Base-by-base conservation (phyloP, 2,329 filamentous ascomycete genomes). In the Raffaelea albimanens region DNA sequence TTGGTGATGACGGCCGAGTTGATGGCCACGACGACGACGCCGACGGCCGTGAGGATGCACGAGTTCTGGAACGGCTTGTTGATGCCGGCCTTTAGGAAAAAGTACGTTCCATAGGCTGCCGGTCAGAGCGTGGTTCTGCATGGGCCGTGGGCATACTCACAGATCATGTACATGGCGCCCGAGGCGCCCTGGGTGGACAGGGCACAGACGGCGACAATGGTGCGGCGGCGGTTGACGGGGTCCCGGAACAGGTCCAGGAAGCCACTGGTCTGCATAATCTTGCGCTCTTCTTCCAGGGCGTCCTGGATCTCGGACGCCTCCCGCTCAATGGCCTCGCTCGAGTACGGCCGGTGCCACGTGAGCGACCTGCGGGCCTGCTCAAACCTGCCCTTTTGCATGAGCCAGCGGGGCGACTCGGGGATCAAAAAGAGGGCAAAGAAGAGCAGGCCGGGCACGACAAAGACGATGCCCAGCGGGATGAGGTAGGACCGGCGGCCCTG, bases 1-100 rank as follows among this genome's bases (percentile, higher is more conserved):
- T 65, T 67, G 2, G 74, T 74, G 47, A 78, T 71, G 50, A 78
- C 66, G 42, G 68, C 58, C 45, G 66, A 72, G 58, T 79, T 80
- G 55, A 73, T 58, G 8, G 76, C 55, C 50, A 79, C 73, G 11
- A 73, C 73, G n/a, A 73, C 56, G 18, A 78, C 74, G 16, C 75
- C 75, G 43, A 78, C 67, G 7, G 67, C 69, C 25, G 65, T 70
- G 14, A 79, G 65, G 41, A 79, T 75, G 56, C 76, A 77, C 14
- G 70, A 65, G 60, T 78, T 79, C 55, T 72, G 70, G 56, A 80
- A 80, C 9, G 75, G 67, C 43, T 73, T 67, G 31, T 70, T 66
- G 4, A 80, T 72, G 41, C 71, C 66, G 33, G 76, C 74, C 71
- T 79, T 78, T 55, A 73, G 68, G 57, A 80, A 76, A 65, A 80